phyloP scores from a whole-genome alignment of 495 filamentous ascomycete species.

The Xylaria venustula region DNA sequence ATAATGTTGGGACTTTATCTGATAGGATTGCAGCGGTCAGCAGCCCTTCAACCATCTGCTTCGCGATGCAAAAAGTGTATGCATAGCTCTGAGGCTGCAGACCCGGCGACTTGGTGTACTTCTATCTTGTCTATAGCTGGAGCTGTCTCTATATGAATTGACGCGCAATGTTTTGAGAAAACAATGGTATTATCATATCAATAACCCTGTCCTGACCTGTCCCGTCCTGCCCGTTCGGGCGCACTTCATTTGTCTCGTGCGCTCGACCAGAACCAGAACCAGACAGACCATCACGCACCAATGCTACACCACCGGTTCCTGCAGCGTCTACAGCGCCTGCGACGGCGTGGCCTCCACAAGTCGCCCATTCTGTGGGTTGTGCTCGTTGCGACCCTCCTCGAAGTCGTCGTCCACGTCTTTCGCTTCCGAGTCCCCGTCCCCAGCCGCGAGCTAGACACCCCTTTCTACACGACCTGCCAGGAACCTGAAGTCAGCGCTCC shows the following conservation, averaged over 20 bases:
- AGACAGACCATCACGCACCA: background rate
- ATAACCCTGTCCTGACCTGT: background rate
- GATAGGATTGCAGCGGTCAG: background rate
- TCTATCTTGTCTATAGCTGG: background rate
- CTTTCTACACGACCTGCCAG: conserved; percentile 43
- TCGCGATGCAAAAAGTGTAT: background rate
- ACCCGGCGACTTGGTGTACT: background rate
- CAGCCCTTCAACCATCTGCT: background rate
- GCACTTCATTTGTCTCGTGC: background rate
- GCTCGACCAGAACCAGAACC: background rate
- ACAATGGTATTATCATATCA: background rate
- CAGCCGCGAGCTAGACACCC: conserved; percentile 37
- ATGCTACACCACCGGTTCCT: conserved; percentile 14
- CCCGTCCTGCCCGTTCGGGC: background rate
- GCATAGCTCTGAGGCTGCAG: too few species aligned
- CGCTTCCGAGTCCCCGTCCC: conserved; percentile 33
- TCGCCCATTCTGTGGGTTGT: conserved; percentile 27
- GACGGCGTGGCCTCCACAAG: conserved; percentile 25
- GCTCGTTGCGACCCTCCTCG: conserved; percentile 26
- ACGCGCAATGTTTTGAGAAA: background rate
- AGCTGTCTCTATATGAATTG: background rate
- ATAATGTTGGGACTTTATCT: too few species aligned
- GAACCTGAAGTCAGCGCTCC: conserved; percentile 51
- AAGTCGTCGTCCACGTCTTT: conserved; percentile 29
- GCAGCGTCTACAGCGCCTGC: conserved; percentile 23